These are phyloP conservation scores for Melastoma candidum DNA, from an alignment of 441 rosid genomes.

Conservation along the genomic window DNA sequence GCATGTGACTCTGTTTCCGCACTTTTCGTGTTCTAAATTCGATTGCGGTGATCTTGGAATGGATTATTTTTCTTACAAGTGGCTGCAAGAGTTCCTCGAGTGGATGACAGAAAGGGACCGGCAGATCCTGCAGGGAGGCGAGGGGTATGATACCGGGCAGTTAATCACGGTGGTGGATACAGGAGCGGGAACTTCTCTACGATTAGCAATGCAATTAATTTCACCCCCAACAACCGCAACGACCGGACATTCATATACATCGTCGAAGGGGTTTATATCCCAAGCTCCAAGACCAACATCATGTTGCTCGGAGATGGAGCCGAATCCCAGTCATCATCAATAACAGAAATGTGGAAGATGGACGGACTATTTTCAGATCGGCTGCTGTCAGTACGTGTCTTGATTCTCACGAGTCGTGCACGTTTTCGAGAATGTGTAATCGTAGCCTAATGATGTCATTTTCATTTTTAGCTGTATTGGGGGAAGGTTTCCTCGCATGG, in stretches of 20 bases:
- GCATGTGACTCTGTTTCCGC: too few relatives aligned
- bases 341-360: constrained; percentile 50
- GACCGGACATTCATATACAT: constrained; percentile 39
- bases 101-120: constrained; percentile 49
- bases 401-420: neutral
- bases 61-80: neutral
- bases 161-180: constrained; percentile 52
- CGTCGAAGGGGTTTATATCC: constrained; percentile 56
- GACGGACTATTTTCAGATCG: constrained; percentile 90
- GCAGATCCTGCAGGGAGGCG: constrained; percentile 30
- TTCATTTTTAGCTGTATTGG: constrained; percentile 56
- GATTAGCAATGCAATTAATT: constrained; percentile 52
- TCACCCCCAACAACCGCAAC: constrained; percentile 53
- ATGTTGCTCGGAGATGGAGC: constrained; percentile 63
- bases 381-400: constrained; percentile 56
- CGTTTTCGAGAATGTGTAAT: too few relatives aligned
- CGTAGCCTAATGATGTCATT: too few relatives aligned
- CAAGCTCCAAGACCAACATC: constrained; percentile 39
- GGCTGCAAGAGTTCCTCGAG: constrained; percentile 26
- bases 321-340: constrained; percentile 53
- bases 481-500: constrained; percentile 73
- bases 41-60: too few relatives aligned
- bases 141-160: constrained; percentile 20
- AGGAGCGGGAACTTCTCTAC: constrained; percentile 64
- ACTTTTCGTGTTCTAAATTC: too few relatives aligned